These are phyloP conservation scores for Bertia moriformis DNA, from an alignment of 2,329 filamentous ascomycete species.

Conservation along the genomic window DNA sequence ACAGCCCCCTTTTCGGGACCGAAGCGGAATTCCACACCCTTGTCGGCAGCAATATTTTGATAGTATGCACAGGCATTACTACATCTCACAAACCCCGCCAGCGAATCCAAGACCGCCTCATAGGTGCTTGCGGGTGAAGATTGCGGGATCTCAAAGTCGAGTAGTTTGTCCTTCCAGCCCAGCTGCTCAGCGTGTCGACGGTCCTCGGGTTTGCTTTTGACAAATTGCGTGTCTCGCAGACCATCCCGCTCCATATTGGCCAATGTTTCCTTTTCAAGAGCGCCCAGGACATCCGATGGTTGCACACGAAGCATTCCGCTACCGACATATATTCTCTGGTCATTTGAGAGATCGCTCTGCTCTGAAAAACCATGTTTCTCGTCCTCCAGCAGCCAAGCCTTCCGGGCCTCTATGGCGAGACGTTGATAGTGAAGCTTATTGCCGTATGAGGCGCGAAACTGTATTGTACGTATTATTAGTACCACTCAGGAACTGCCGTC, in stretches of 20 bases:
- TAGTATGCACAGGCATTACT: slow-evolving; percentile 8
- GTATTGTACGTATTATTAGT: not conserved
- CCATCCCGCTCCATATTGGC: slow-evolving; percentile 10
- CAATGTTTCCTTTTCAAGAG: slow-evolving; percentile 10
- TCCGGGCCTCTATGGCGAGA: slow-evolving; percentile 9
- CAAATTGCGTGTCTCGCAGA: slow-evolving; percentile 9
- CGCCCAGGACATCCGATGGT: slow-evolving; percentile 6
- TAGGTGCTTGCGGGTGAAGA: slow-evolving; percentile 1
- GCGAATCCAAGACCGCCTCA: slow-evolving; percentile 11
- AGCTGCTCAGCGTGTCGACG: slow-evolving; percentile 5
- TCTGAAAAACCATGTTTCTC: slow-evolving; percentile 5
- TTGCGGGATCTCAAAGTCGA: slow-evolving; percentile 9
- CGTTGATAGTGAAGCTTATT: slow-evolving; percentile 10
- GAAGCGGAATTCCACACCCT: slow-evolving; percentile 11
- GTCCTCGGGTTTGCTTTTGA: slow-evolving; percentile 7
- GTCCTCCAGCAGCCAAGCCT: slow-evolving; percentile 9
- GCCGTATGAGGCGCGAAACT: slow-evolving; percentile 12
- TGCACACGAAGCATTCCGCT: slow-evolving; percentile 13
- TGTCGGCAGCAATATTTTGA: slow-evolving; percentile 6
- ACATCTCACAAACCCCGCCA: slow-evolving; percentile 9
- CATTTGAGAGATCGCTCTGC: no score
- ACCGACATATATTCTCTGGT: no score
- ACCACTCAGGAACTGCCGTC: no score
- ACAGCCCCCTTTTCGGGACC: slow-evolving; percentile 10
- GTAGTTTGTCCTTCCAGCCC: slow-evolving; percentile 9